A percentile compares a stretch with the other conserved stretches of the same genome.
These are phyloP conservation scores for Moesziomyces sp. DNA, from an alignment of 1,284 basidiomycete genomes.

Conservation along the genomic window DNA sequence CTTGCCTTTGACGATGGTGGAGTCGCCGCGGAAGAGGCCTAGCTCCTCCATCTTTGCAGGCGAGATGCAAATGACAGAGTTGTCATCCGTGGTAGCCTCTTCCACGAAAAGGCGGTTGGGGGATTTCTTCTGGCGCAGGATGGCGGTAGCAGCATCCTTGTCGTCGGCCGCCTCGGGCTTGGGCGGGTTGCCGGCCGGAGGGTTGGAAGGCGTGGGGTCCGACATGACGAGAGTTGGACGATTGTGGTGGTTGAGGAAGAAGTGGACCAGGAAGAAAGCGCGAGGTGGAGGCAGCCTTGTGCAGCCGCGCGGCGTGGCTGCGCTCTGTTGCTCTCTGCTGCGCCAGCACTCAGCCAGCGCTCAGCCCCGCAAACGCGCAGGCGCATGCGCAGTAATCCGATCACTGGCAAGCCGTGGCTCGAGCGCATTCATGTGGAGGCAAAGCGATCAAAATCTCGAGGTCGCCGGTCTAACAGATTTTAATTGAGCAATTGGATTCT, in stretches of 20 bases:
- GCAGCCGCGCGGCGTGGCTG: background rate
- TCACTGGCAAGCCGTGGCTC: background rate
- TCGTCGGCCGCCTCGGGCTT: constrained; percentile 40
- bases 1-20: constrained; percentile 75
- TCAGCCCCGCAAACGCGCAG: background rate
- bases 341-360: background rate
- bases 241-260: background rate
- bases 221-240: constrained; percentile 26
- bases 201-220: constrained; percentile 42
- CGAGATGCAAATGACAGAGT: constrained; percentile 87
- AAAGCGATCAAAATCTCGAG: too few species aligned
- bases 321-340: background rate
- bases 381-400: background rate
- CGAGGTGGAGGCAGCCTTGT: background rate
- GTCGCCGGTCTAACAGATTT: too few species aligned
- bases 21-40: constrained; percentile 93
- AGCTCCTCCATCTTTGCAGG: constrained; percentile 96
- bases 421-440: background rate
- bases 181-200: constrained; percentile 20
- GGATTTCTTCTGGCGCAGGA: constrained; percentile 63
- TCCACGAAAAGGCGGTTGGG: constrained; percentile 67
- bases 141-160: constrained; percentile 65
- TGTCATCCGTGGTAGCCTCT: constrained; percentile 67
- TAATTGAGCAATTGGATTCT: too few species aligned
- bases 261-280: constrained; percentile 4